Evolutionary conservation across 2,329 filamentous ascomycete species (phyloP).

Genomic region (Colletotrichum graminicola): DNA sequence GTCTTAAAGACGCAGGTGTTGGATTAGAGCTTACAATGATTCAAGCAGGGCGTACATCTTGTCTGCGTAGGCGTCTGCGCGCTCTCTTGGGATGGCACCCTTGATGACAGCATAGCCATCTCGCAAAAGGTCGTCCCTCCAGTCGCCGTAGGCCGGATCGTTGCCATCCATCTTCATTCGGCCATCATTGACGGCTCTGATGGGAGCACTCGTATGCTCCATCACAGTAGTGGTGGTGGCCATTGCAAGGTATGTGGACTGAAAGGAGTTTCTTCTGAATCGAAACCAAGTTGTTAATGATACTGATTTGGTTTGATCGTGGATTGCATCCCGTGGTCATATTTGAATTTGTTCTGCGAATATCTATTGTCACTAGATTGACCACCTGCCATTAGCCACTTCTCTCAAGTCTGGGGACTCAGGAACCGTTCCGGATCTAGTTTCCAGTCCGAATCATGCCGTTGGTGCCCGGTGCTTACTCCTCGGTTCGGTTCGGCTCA

Average conservation of each 20-base stretch:
- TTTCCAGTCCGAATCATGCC: too few relatives aligned
- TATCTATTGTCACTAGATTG: neutral
- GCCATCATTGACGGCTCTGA: constrained; percentile 47
- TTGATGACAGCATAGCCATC: constrained; percentile 42
- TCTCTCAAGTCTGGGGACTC: neutral
- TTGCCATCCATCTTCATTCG: constrained; percentile 43
- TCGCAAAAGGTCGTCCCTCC: constrained; percentile 50
- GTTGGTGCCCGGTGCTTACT: neutral
- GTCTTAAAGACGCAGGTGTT: rapidly evolving
- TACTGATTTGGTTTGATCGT: neutral
- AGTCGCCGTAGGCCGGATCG: constrained; percentile 46
- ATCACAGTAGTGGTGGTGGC: constrained; percentile 22
- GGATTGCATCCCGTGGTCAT: neutral
- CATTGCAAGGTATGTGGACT: constrained; percentile 45
- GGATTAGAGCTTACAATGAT: constrained; percentile 42
- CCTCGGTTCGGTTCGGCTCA: constrained; percentile 33
- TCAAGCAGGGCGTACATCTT: constrained; percentile 45
- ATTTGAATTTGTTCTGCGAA: constrained; percentile 11
- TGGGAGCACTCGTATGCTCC: constrained; percentile 19
- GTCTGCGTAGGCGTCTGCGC: constrained; percentile 47
- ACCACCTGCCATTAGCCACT: neutral
- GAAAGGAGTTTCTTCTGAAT: neutral
- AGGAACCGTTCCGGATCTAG: neutral
- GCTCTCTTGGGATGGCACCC: constrained; percentile 37
- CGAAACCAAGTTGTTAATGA: neutral